These are phyloP conservation scores for Stephania cephalantha DNA, from an alignment of 164 flowering plant species.

Conservation along the genomic window DNA sequence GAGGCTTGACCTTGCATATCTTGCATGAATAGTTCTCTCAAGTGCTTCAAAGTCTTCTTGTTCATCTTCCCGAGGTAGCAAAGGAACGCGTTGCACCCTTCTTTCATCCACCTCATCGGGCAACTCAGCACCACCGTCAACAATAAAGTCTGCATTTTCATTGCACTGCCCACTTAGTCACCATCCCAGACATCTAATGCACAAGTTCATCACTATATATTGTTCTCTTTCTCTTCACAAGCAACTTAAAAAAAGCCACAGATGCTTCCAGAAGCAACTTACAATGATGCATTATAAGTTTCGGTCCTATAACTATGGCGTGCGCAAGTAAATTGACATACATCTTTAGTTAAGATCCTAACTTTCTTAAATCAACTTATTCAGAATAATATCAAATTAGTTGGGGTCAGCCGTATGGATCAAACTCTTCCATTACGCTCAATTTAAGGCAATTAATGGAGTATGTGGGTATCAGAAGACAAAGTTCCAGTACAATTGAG, in stretches of 20 bases:
- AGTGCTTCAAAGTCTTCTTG: slow-evolving; percentile 83
- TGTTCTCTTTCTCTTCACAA: neutral
- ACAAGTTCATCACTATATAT: too few relatives aligned
- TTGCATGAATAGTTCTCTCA: slow-evolving; percentile 61
- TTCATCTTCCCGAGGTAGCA: slow-evolving; percentile 63
- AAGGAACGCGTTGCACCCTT: slow-evolving; percentile 58
- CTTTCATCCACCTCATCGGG: slow-evolving; percentile 65
- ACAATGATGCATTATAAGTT: too few relatives aligned
- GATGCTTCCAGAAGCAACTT: too few relatives aligned
- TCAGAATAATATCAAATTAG: too few relatives aligned
- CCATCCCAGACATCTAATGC: neutral
- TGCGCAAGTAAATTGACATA: too few relatives aligned
- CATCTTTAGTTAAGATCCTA: too few relatives aligned
- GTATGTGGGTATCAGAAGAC: too few relatives aligned
- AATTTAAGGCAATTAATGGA: neutral
- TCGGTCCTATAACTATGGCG: too few relatives aligned
- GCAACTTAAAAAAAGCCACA: too few relatives aligned
- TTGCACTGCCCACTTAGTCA: neutral
- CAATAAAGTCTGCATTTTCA: slow-evolving; percentile 61
- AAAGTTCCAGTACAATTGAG: too few relatives aligned
- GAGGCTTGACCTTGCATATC: slow-evolving; percentile 58
- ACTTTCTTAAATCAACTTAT: too few relatives aligned
- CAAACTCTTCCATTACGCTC: neutral
- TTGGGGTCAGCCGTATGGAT: too few relatives aligned
- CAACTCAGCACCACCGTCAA: slow-evolving; percentile 51